Conservation (phyloP, 805 yeast species). For the Candida vartiovaarae region DNA sequence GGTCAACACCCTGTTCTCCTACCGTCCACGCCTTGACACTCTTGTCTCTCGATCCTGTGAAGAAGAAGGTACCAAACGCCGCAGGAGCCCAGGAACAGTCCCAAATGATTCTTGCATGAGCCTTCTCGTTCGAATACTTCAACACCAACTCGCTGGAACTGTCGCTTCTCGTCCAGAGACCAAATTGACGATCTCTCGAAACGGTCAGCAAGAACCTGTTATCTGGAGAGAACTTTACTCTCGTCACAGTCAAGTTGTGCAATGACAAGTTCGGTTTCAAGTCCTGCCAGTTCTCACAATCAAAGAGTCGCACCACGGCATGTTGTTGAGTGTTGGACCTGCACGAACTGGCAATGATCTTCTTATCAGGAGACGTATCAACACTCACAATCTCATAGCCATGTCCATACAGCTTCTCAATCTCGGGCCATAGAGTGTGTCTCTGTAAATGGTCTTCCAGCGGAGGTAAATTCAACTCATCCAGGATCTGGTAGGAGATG, state of each 20-base stretch:
- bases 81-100: constrained; percentile 82
- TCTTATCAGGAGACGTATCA: constrained; percentile 58
- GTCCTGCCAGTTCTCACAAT: constrained; percentile 54
- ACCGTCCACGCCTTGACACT: constrained; percentile 67
- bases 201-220: constrained; percentile 63
- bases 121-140: constrained; percentile 45
- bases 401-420: constrained; percentile 93
- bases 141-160: constrained; percentile 34
- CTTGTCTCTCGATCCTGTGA: constrained; percentile 86
- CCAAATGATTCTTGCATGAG: constrained; percentile 92
- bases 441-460: constrained; percentile 88
- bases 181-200: constrained; percentile 83
- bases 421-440: constrained; percentile 90
- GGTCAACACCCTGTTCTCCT: constrained; percentile 23
- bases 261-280: constrained; percentile 49
- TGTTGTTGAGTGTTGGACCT: constrained; percentile 77
- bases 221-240: constrained; percentile 68
- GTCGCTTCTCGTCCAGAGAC: constrained; percentile 55
- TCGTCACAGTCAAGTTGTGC: constrained; percentile 82
- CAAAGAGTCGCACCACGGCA: constrained; percentile 78
- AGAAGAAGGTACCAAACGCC: constrained; percentile 42
- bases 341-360: constrained; percentile 82
- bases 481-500: constrained; percentile 40
- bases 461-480: constrained; percentile 54
- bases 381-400: constrained; percentile 88